Evolutionary conservation across 164 flowering plant species (phyloP).

Genomic region (Vitis labrusca): DNA sequence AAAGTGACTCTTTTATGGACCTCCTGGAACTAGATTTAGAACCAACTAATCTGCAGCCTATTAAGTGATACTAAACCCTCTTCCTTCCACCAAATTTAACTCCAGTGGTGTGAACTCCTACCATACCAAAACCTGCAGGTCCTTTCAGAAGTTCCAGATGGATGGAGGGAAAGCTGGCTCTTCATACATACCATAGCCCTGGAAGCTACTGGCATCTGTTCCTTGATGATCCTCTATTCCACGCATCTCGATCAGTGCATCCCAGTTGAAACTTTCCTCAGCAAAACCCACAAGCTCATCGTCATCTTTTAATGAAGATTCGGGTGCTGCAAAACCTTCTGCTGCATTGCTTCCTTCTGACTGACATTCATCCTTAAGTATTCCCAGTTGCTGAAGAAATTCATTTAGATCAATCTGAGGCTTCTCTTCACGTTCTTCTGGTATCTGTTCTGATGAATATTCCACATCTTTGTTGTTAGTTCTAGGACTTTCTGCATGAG

Average conservation of each 20-base stretch:
- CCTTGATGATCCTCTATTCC: conserved; percentile 35
- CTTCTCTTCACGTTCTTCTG: conserved; percentile 37
- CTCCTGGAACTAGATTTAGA: neutral
- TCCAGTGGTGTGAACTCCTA: neutral
- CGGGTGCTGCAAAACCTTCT: conserved; percentile 17
- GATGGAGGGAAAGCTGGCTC: conserved; percentile 51
- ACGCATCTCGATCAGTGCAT: conserved; percentile 54
- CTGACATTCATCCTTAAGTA: conserved; percentile 54
- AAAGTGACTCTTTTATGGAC: neutral
- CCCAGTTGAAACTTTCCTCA: conserved; percentile 64
- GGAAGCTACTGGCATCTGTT: conserved; percentile 27
- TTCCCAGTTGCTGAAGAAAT: conserved; percentile 87
- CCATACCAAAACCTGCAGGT: conserved; percentile 1
- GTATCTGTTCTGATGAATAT: conserved; percentile 19
- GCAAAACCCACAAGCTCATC: conserved; percentile 22
- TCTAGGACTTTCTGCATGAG: conserved; percentile 6
- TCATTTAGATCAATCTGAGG: conserved; percentile 91
- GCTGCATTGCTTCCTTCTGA: conserved; percentile 18
- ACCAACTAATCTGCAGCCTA: neutral
- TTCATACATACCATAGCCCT: conserved; percentile 43
- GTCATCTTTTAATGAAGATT: conserved; percentile 26
- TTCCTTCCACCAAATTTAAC: neutral
- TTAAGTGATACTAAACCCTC: neutral
- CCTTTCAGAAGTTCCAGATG: conserved; percentile 61
- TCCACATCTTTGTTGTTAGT: conserved; percentile 20